phyloP scores from a whole-genome alignment of 208 protist genomes.

The Tetramitus jugosus region DNA sequence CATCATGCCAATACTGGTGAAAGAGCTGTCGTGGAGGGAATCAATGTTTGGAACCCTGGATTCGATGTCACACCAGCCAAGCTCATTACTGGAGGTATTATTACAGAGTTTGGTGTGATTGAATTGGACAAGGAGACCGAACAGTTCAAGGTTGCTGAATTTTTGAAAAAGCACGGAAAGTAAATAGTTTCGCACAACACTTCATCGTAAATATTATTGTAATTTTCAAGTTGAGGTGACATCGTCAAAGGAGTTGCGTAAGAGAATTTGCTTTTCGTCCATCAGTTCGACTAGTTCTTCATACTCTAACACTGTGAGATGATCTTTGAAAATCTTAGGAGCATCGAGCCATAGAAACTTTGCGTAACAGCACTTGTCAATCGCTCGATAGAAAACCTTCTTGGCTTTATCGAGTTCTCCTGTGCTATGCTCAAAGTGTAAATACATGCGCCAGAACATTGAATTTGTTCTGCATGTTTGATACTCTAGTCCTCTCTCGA shows the following conservation, averaged over 20 bases:
- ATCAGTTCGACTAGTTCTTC: background rate
- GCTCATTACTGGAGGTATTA: constrained; percentile 85
- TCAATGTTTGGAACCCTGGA: constrained; percentile 85
- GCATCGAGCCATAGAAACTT: background rate
- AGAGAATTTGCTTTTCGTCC: background rate
- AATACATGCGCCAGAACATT: background rate
- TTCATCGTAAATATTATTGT: no score
- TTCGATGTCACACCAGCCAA: constrained; percentile 89
- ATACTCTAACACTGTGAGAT: background rate
- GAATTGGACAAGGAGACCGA: background rate
- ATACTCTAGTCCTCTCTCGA: background rate
- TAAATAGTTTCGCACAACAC: no score
- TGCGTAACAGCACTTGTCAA: background rate
- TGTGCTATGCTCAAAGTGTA: background rate
- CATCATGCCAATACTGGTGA: constrained; percentile 49
- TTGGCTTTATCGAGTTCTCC: background rate
- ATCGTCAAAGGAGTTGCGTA: background rate
- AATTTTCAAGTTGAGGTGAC: no score
- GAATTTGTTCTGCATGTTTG: background rate
- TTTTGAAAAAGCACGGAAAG: background rate
- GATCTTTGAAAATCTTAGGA: background rate
- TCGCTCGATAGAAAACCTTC: background rate
- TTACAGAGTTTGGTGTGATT: constrained; percentile 74
- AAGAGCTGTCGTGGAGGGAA: constrained; percentile 65
- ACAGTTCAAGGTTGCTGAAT: background rate